Evolutionary conservation across 768 basidiomycete genomes (phyloP), one percentile per base, ranked within the genome.

Genomic region (Boletus coccyginus): DNA sequence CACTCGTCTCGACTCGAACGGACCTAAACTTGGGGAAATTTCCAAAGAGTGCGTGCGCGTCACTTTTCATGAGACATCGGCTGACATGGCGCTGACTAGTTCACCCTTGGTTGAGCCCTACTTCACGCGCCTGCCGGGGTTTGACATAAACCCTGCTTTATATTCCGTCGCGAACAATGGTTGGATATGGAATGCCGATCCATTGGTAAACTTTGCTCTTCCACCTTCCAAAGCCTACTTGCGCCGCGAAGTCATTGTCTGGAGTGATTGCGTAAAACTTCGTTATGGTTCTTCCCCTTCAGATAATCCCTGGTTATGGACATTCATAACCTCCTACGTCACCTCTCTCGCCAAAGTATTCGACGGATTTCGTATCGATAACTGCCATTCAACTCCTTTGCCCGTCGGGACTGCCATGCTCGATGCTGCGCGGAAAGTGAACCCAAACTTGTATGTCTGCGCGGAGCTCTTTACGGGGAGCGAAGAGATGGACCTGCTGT

Each of bases 171-270:
- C 96, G 7, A 98, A 98, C 73, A 99, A 99, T 68, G 97, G 97
- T 3, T 99, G 97, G 97, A 94, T 99, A 61, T 99, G 97, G 96
- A 76, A 88, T 60, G 95, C 96, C 3, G 87, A 99, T 67, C 96
- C 97, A 0, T 81, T 98, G 16, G 80, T 86, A 60, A 98, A 98
- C 74, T 99, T 99, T 74, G 97, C 96, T 9, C 81, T 91, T 14
- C 82, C 84, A 29, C 90, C 90, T 0, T 98, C 96, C 24, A 97
- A 95, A 70, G 90, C 94, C 0, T 99, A 98, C 73, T 80, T 98
- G 44, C 88, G 94, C 24, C 89, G 97, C 47, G 92, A 98, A 71
- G 94, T 99, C 52, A 98, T 98, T 63, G 93, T 87, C 27, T 99
- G 97, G 97, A 86, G 87, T 43, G 97, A 99, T 72, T 98, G 97